These are phyloP conservation scores for Parafenestella ontariensis DNA, from an alignment of 2,329 filamentous ascomycete species.

Conservation along the genomic window DNA sequence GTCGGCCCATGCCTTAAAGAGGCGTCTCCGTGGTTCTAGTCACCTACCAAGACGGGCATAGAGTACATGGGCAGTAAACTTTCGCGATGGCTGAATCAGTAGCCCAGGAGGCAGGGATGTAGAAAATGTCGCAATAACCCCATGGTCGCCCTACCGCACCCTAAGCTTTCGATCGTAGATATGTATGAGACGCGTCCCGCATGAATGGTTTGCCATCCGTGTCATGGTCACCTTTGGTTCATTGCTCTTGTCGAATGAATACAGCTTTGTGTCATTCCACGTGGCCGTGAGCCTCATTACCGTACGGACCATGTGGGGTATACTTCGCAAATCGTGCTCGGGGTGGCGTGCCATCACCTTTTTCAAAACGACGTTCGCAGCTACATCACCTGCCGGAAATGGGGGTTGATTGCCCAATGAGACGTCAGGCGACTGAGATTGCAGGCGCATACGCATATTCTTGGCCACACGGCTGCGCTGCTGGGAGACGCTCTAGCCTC, in stretches of 20 bases:
- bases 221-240: background rate
- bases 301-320: background rate
- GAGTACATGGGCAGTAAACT: background rate
- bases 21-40: slow-evolving; percentile 1
- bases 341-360: background rate
- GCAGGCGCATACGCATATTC: background rate
- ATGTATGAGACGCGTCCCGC: slow-evolving; percentile 3
- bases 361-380: background rate
- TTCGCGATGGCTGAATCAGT: background rate
- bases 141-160: slow-evolving; percentile 2
- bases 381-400: background rate
- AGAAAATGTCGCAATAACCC: background rate
- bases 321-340: background rate
- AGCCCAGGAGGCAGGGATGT: background rate
- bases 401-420: background rate
- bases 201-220: background rate
- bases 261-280: background rate
- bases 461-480: background rate
- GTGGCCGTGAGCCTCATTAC: background rate
- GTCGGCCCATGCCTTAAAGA: background rate
- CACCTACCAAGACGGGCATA: background rate
- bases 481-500: background rate
- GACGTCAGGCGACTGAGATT: background rate
- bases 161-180: background rate
- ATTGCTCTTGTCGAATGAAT: background rate